Conservation (phyloP, 352 stramenopile genomes). For the Phytopythium vexans region DNA sequence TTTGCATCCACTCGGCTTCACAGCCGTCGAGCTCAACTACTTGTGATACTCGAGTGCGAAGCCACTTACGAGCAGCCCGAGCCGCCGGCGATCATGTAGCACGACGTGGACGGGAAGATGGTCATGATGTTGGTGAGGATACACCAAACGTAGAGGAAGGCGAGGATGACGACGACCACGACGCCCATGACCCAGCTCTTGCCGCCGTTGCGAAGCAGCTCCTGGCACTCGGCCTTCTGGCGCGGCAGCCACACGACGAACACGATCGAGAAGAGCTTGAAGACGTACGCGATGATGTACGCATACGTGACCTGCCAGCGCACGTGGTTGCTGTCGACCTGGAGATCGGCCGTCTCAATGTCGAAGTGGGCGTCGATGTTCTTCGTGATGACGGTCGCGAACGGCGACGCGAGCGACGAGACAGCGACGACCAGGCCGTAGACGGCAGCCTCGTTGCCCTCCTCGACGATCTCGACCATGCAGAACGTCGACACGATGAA, state of each 20-base stretch:
- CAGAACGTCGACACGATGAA: slow-evolving; percentile 25
- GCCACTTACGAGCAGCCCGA: slow-evolving; percentile 15
- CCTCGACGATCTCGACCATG: slow-evolving; percentile 27
- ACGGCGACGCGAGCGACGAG: slow-evolving; percentile 22
- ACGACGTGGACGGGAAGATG: slow-evolving; percentile 28
- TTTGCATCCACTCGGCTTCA: no score
- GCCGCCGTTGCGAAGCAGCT: slow-evolving; percentile 16
- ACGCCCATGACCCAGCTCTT: slow-evolving; percentile 26
- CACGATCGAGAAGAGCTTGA: slow-evolving; percentile 23
- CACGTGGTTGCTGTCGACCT: slow-evolving; percentile 22
- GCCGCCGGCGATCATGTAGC: slow-evolving; percentile 26
- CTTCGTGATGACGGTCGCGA: slow-evolving; percentile 26
- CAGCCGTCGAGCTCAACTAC: no score
- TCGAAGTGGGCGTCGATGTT: slow-evolving; percentile 23
- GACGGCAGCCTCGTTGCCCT: slow-evolving; percentile 29
- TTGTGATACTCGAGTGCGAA: no score
- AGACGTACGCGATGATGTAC: slow-evolving; percentile 24
- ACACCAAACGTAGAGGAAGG: slow-evolving; percentile 15
- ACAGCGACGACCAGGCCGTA: slow-evolving; percentile 32
- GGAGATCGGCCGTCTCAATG: slow-evolving; percentile 15
- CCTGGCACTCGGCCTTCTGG: slow-evolving; percentile 18
- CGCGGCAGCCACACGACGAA: slow-evolving; percentile 24
- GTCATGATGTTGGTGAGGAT: slow-evolving; percentile 34
- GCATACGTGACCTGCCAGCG: slow-evolving; percentile 29
- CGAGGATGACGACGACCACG: slow-evolving; percentile 13